Base-by-base conservation (phyloP, 2,329 filamentous ascomycete genomes). In the Fusarium tupiense region DNA sequence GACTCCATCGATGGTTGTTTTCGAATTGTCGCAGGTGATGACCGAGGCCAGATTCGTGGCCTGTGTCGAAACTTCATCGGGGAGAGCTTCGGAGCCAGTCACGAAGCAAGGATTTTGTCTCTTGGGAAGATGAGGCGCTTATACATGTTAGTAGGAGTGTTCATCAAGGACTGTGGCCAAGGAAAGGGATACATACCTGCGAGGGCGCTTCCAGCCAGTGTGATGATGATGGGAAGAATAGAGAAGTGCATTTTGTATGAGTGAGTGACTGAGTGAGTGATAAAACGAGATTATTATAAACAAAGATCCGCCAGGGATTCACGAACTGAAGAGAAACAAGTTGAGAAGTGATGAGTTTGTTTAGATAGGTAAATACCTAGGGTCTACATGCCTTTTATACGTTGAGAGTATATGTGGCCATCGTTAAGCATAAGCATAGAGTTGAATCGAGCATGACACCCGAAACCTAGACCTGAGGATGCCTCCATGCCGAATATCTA, bases 61-160 rank as follows among this genome's bases (percentile, higher is more conserved):
- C 5, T 81, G 75, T 64, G 84, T 81, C 31, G 82, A 80, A 20
- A 86, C 84, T 75, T 90, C 88, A 12, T 81, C 81, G 2, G 89
- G 89, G 17, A 91, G 86, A 6, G 82, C 79, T 10, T 81, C 80
- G 59, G 80, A 83, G 71, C 89, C 89, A 68, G 90, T 79, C 20
- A 91, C 69, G 82, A 90, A 90, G 83, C 89, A 91, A 44, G 87
- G 82, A 46, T 75, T 78, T 31, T 82, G 81, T 56, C 82, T 80
- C 62, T 74, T 76, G 47, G 59, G 26, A 16, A 76, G 17, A 20
- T 68, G 69, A 56, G 76, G 77, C 37, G 64, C 73, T 56, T 69
- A 58, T 47, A 20, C n/a, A 10, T 20, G n/a, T 53, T n/a, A 47
- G 57, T 56, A 49, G 35, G n/a, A 7, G 9, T 29, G 5, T 11